These are phyloP conservation scores for Cenchrus purpureus DNA, from an alignment of 176 grass and related monocot genomes.

Conservation along the genomic window DNA sequence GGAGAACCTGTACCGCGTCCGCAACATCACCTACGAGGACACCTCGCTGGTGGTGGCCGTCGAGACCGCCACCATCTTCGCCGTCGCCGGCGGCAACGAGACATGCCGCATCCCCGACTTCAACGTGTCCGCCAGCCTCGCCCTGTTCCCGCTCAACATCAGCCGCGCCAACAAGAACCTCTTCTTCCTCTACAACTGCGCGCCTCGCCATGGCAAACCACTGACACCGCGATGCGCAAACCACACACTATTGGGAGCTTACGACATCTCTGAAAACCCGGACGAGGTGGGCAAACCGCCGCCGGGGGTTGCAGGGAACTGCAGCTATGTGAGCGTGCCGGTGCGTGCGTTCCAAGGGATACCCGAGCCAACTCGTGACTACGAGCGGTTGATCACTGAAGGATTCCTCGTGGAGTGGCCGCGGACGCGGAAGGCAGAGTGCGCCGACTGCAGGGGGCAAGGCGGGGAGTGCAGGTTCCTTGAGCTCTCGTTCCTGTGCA, in stretches of 20 bases:
- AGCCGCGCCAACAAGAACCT: conserved; percentile 16
- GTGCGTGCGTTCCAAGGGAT: not conserved
- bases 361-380: not conserved
- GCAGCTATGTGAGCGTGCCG: not conserved
- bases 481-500: conserved; percentile 23
- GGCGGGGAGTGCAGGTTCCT: conserved; percentile 57
- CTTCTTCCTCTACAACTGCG: conserved; percentile 52
- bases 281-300: not conserved
- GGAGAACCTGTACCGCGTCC: not conserved
- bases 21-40: not conserved
- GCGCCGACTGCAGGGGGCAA: conserved; percentile 9
- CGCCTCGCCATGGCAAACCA: no score
- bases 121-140: conserved; percentile 45
- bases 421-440: not conserved
- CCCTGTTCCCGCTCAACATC: not conserved
- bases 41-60: conserved; percentile 9
- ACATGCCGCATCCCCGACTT: conserved; percentile 22
- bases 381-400: not conserved
- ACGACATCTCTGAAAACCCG: not conserved
- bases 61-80: not conserved
- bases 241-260: not conserved
- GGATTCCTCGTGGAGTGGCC: conserved; percentile 50
- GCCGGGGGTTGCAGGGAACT: not conserved
- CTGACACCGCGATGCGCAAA: not conserved
- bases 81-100: not conserved